Evolutionary conservation across 768 basidiomycete genomes (phyloP).

Genomic region (Cystofilobasidium bisporidii): DNA sequence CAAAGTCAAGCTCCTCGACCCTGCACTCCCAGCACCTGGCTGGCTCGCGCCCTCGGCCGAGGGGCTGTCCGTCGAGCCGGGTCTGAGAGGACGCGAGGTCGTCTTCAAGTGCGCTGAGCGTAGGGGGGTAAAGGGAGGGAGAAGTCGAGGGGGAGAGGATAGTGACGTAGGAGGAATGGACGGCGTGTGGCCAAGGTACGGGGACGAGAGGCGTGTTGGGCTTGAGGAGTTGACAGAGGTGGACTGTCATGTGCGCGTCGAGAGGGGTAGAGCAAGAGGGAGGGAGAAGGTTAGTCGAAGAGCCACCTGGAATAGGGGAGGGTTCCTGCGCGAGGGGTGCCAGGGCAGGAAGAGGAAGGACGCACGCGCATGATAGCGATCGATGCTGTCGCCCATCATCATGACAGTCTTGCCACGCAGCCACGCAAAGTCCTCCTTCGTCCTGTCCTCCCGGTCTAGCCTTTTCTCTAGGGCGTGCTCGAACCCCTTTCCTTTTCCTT

Average conservation of each 20-base stretch:
- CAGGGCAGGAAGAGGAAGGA: too few relatives aligned
- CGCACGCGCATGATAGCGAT: background rate
- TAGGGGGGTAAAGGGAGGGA: constrained; percentile 5
- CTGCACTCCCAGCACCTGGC: constrained; percentile 10
- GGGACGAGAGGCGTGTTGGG: constrained; percentile 6
- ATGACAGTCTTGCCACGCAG: constrained; percentile 1
- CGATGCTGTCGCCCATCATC: constrained; percentile 10
- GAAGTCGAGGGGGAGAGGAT: constrained; percentile 7
- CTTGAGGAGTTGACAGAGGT: constrained; percentile 13
- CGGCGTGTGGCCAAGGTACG: constrained; percentile 10
- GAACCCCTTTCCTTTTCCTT: too few relatives aligned
- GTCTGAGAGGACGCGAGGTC: background rate
- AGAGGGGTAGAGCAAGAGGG: too few relatives aligned
- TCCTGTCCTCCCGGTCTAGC: background rate
- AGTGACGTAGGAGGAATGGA: background rate
- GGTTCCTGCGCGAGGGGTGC: too few relatives aligned
- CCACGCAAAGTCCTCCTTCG: background rate
- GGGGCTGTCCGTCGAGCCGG: constrained; percentile 1
- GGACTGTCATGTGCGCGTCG: background rate
- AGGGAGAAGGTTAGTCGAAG: too few relatives aligned
- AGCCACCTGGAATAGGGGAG: too few relatives aligned
- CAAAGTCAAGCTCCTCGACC: constrained; percentile 5
- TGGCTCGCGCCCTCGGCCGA: background rate
- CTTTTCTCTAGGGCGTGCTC: background rate
- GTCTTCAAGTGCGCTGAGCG: background rate